Evolutionary conservation across 2,329 filamentous ascomycete species (phyloP), one percentile per base, ranked within the genome.

Genomic region (Aspergillus sp.): DNA sequence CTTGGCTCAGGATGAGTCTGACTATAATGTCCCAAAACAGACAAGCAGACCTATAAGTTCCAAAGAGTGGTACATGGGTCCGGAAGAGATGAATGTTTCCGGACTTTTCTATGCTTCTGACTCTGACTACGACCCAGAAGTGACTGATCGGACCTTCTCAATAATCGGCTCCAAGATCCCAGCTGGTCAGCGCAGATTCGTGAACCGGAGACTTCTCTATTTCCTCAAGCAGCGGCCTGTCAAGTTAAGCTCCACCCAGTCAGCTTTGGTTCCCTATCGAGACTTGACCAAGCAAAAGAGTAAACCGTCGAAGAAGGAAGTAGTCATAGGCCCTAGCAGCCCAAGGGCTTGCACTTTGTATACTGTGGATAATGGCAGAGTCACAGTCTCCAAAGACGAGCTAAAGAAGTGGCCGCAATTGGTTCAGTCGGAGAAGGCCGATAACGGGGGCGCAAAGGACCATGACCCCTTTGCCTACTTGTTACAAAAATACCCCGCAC

Each of bases 91-190:
- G n/a, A 64, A 70, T 23, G 67, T 77, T 5, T 72, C 78, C 51
- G 70, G 77, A 51, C 58, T 82, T 5, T 82, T 82, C 65, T 82
- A 81, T 59, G 61, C 75, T 58, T 65, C 72, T 52, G 57, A 75
- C 6, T 38, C 66, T 27, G 64, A 65, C 58, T 65, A 72, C 49
- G 57, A 75, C 7, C 41, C 66, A 32, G 64, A 64, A 23, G 70
- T 73, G 30, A 61, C 70, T 11, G 65, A 71, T n/a, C 67, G 71
- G 8, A 61, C 58, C 54, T 72, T 71, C 60, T 58, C 66, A 19
- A 52, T 73, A 10, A 47, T 66, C n/a, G 59, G 66, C 11, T 63
- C 68, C 4, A 59, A 62, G 30, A 54, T 63, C 44, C 68, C 73
- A 32, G 59, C 55, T 48, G 74, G 68, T 21, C 64, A 71, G 53